These are phyloP conservation scores for Kodamaea hsintzibuensis DNA, from an alignment of 805 yeast genomes.

Conservation along the genomic window DNA sequence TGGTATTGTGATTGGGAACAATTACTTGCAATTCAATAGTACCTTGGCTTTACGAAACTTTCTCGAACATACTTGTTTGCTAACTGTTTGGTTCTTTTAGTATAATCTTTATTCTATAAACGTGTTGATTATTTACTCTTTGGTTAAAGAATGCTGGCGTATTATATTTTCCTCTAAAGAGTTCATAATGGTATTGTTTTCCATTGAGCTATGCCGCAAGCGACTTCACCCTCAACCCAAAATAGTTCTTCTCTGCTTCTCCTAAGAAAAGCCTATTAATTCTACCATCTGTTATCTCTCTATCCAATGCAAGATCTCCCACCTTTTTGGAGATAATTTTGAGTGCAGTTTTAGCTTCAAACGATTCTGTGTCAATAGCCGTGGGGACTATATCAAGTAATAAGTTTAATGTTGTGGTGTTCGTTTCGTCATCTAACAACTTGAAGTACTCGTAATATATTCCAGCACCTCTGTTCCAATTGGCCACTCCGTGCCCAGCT, in stretches of 20 bases:
- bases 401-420: conserved; percentile 30
- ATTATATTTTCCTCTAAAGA: neutral
- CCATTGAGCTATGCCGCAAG: neutral
- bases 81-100: neutral
- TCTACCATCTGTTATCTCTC: conserved; percentile 13
- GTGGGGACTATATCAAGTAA: conserved; percentile 49
- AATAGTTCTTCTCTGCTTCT: conserved; percentile 22
- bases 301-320: conserved; percentile 39
- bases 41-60: neutral
- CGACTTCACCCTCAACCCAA: conserved; percentile 12
- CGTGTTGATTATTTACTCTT: neutral
- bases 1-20: neutral
- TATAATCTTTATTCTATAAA: neutral
- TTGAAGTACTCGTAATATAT: conserved; percentile 54
- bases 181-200: neutral
- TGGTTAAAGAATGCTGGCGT: neutral
- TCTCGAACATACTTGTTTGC: neutral
- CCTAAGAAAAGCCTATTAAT: conserved; percentile 18
- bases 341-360: conserved; percentile 34
- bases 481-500: conserved; percentile 37
- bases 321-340: conserved; percentile 53
- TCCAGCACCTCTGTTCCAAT: conserved; percentile 61
- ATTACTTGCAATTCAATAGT: neutral
- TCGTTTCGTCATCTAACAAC: conserved; percentile 19
- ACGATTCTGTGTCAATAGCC: conserved; percentile 26